phyloP scores from a whole-genome alignment of 1,284 basidiomycete species.

The Trichosporon asahii region DNA sequence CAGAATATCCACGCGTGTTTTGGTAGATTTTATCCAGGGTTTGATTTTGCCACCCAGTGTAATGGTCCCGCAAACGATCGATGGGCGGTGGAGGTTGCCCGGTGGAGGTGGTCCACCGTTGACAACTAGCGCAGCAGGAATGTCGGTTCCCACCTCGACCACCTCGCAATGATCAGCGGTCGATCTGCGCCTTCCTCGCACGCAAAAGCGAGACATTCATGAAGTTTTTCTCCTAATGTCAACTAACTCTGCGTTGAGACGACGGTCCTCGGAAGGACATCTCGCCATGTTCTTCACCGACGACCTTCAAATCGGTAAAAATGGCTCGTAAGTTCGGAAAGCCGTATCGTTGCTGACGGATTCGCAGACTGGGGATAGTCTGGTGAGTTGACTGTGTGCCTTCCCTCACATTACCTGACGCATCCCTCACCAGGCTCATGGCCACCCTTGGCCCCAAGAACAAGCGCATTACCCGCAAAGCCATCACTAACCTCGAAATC shows the following conservation, averaged over 20 bases:
- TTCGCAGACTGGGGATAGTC: constrained; percentile 40
- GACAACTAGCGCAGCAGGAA: not conserved
- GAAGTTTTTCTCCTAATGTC: not conserved
- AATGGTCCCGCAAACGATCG: not conserved
- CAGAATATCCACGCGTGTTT: constrained; percentile 2
- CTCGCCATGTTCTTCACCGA: constrained; percentile 45
- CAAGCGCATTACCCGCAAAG: constrained; percentile 72
- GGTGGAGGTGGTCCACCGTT: constrained; percentile 4
- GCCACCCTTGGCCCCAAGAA: constrained; percentile 81
- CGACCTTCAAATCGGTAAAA: constrained; percentile 40
- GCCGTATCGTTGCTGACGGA: not conserved
- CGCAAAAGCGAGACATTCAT: not conserved
- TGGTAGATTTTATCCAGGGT: constrained; percentile 8
- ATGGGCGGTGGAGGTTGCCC: not conserved
- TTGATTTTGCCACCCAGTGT: not conserved
- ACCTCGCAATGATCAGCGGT: not conserved
- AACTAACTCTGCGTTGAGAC: not conserved
- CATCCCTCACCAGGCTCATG: constrained; percentile 63
- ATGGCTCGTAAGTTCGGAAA: constrained; percentile 37
- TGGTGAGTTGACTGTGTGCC: constrained; percentile 31
- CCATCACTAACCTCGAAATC: constrained; percentile 75
- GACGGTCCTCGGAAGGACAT: not conserved
- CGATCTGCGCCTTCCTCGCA: not conserved
- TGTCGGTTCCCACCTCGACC: too few relatives aligned
- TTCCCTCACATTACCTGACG: not conserved